phyloP scores from a whole-genome alignment of 23 red algal species.

The Gracilaria domingensis region DNA sequence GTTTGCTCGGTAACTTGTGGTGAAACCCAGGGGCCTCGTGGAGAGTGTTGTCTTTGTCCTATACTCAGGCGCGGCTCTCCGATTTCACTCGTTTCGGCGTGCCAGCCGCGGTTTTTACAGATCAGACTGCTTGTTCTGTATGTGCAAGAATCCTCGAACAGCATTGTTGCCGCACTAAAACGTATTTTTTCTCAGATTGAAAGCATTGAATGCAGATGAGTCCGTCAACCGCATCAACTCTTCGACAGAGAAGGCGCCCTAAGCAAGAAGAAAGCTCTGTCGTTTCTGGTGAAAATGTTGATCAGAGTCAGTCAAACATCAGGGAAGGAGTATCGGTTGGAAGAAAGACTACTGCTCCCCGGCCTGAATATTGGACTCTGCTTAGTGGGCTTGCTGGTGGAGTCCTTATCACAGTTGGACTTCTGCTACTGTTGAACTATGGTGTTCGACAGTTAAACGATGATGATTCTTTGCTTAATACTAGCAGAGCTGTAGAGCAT shows the following conservation, averaged over 20 bases:
- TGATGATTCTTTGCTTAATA: background rate
- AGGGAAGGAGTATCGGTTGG: background rate
- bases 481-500: constrained; percentile 31
- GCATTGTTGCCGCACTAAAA: too few species aligned
- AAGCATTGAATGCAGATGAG: background rate
- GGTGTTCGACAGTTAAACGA: background rate
- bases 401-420: background rate
- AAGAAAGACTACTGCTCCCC: background rate
- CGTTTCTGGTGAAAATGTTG: background rate
- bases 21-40: too few species aligned
- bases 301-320: background rate
- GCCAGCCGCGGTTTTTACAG: too few species aligned
- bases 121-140: too few species aligned
- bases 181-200: too few species aligned
- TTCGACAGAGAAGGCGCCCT: background rate
- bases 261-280: background rate
- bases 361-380: background rate
- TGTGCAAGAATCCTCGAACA: too few species aligned
- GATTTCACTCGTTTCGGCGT: too few species aligned
- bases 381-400: background rate
- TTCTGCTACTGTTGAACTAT: background rate
- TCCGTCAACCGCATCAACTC: background rate
- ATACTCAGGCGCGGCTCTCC: too few species aligned
- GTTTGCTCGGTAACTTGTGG: too few species aligned
- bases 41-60: too few species aligned